phyloP scores from a whole-genome alignment of 176 grass and related monocot genomes.

The Stipa capillata region DNA sequence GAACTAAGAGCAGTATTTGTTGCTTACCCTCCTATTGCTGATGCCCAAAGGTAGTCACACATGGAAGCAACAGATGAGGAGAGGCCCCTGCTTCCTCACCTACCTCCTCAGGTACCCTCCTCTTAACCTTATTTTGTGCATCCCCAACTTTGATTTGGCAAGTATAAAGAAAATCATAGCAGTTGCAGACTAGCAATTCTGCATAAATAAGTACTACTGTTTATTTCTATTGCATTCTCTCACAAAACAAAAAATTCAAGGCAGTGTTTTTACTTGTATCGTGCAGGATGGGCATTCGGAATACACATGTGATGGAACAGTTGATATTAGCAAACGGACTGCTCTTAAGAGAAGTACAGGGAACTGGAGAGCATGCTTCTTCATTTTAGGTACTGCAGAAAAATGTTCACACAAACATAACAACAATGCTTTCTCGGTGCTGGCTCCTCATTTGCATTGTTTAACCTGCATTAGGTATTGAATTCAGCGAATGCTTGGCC shows the following conservation, averaged over 20 bases:
- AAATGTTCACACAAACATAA: background rate
- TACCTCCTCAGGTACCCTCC: background rate
- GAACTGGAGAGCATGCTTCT: conserved; percentile 39
- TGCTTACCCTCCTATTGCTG: background rate
- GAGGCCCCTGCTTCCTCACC: background rate
- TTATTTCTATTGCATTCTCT: background rate
- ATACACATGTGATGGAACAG: conserved; percentile 2
- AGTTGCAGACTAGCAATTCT: background rate
- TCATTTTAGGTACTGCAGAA: conserved; percentile 15
- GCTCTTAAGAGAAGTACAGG: background rate
- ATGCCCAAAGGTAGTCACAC: background rate
- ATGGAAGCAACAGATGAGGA: conserved; percentile 14
- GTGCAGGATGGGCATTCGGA: background rate
- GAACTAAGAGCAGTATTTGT: background rate
- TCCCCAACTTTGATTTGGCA: background rate
- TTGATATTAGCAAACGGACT: background rate
- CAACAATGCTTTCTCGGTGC: too few relatives aligned
- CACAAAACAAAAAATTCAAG: background rate
- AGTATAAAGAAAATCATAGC: background rate
- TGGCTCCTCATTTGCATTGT: too few relatives aligned
- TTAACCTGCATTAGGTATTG: background rate
- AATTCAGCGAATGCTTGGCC: conserved; percentile 49
- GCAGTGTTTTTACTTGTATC: background rate
- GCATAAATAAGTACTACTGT: background rate
- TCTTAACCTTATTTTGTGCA: too few relatives aligned